Evolutionary conservation across 1,139 yeast genomes (phyloP).

Genomic region (Blastobotrys buckinghamii): DNA sequence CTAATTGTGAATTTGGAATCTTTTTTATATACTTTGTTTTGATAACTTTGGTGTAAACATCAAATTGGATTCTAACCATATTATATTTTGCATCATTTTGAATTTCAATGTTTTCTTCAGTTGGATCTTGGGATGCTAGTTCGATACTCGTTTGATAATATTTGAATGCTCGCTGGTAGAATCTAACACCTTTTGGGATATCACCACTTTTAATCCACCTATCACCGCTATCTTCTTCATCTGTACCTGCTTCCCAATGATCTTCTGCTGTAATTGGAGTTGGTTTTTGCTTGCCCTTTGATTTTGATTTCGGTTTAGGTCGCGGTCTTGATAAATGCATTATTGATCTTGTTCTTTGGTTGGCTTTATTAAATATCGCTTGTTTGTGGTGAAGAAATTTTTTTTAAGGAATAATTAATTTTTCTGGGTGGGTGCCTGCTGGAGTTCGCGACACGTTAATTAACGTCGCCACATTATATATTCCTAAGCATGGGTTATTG

Average conservation of each 20-base stretch:
- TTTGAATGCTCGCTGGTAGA: conserved; percentile 25
- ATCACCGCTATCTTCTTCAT: conserved; percentile 29
- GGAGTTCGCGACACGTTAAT: too few species aligned
- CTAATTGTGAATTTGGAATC: conserved; percentile 13
- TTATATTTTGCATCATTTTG: conserved; percentile 26
- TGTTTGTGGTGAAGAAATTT: too few species aligned
- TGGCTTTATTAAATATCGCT: too few species aligned
- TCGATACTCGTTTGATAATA: conserved; percentile 19
- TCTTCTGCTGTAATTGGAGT: conserved; percentile 23
- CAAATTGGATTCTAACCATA: conserved; percentile 27
- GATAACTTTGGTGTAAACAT: conserved; percentile 24
- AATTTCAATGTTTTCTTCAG: conserved; percentile 7
- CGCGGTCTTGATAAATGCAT: background rate
- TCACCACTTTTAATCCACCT: conserved; percentile 30
- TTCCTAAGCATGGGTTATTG: too few species aligned
- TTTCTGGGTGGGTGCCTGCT: too few species aligned
- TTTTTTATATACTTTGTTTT: conserved; percentile 19
- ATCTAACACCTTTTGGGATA: conserved; percentile 28
- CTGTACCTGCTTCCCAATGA: conserved; percentile 25
- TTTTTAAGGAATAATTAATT: too few species aligned
- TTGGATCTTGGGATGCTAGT: background rate
- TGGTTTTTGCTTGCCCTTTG: background rate
- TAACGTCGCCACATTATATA: too few species aligned
- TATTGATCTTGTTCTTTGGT: background rate
- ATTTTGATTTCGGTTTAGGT: conserved; percentile 12